Evolutionary conservation across 2,329 filamentous ascomycete genomes (phyloP), one percentile per base, ranked within the genome.

Genomic region (Aplosporella prunicola): DNA sequence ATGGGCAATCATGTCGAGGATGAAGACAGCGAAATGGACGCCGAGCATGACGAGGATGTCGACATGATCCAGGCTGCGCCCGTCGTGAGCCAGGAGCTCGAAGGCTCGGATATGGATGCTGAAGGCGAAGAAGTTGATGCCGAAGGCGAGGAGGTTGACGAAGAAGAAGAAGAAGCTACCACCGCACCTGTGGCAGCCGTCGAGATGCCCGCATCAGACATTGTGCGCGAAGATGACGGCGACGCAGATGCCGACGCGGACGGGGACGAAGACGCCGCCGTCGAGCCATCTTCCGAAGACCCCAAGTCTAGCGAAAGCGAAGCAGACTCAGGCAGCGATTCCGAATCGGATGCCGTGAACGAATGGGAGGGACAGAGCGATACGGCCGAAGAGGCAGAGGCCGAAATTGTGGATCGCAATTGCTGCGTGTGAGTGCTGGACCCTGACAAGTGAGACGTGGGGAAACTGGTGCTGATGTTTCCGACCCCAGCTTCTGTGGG

Each of bases 401-500:
- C 70, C 9, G 67, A 64, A 41, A 58, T 61, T 42, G 57, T 61
- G 20, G 69, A 68, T 49, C 67, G 69, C 13, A 76, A 73, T 49
- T 69, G 71, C 42, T 82, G 78, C 76, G 69, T 80, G 77, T 81
- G 63, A 67, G 73, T 67, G 26, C 39, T 20, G 14, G 33, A 17
- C n/a, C n/a, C 16, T 33, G 17, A 32, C 23, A 33, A 32, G 18
- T 30, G 20, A 11, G 23, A 31, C 17, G 41, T 49, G 42, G 56
- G 67, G 43, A 61, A n/a, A 42, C 41, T 43, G 35, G 39, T 35
- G 32, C 37, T 40, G 37, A 40, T 30, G 20, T 40, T 8, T 18
- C 18, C 16, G 31, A 33, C 32, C 31, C 45, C 62, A 82, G 86
- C 46, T 93, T 89, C 52, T 95, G 88, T 63, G 78, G 78, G 40